phyloP scores from a whole-genome alignment of 371 early-diverging fungal genomes.

The Rhizopus arrhizus region DNA sequence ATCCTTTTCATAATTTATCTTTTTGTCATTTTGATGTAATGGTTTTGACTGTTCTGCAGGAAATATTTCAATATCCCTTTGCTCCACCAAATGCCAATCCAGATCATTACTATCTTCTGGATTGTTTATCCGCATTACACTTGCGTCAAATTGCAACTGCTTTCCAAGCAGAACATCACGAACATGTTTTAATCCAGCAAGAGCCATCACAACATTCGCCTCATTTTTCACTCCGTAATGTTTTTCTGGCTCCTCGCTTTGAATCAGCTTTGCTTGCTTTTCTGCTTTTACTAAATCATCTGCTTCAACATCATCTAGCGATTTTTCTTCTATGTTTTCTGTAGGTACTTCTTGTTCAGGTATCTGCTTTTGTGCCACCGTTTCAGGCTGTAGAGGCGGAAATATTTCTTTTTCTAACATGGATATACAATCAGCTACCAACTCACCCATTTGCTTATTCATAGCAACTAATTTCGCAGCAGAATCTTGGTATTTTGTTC shows the following conservation, averaged over 20 bases:
- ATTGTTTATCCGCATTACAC: conserved; percentile 35
- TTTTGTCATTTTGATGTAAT: neutral
- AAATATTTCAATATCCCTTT: neutral
- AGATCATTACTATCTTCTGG: conserved; percentile 7
- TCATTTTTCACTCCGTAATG: conserved; percentile 22
- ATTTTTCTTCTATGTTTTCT: neutral
- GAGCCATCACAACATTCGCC: conserved; percentile 43
- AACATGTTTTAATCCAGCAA: conserved; percentile 63
- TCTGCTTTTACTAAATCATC: neutral
- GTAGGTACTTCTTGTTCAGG: neutral
- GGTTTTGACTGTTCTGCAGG: neutral
- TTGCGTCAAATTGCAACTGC: conserved; percentile 51
- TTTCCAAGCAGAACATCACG: conserved; percentile 62
- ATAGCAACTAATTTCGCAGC: conserved; percentile 26
- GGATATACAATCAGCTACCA: conserved; percentile 57
- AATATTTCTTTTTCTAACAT: conserved; percentile 57
- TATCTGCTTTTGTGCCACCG: neutral
- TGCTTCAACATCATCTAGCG: neutral
- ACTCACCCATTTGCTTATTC: conserved; percentile 54
- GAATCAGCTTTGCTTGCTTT: neutral
- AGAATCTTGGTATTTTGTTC: neutral
- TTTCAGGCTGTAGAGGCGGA: conserved; percentile 18
- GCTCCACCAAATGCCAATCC: conserved; percentile 15
- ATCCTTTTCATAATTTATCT: conserved; percentile 9
- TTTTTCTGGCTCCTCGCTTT: conserved; percentile 7